A percentile compares a stretch with the other conserved stretches of the same genome.
Conservation (phyloP, 257 asterid species). For the Solanum clarkiae region DNA sequence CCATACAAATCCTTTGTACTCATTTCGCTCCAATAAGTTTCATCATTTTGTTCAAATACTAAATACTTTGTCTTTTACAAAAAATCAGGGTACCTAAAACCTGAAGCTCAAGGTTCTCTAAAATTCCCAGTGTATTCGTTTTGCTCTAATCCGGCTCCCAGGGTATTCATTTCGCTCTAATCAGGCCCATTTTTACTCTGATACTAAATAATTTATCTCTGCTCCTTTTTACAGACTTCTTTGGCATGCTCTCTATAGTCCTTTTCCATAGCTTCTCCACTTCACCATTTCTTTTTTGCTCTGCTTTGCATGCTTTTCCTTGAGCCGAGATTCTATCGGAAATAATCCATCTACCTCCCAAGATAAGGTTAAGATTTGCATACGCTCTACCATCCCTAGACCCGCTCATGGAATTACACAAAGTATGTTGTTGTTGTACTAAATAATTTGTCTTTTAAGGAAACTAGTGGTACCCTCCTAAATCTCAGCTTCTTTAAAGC, state of each 20-base stretch:
- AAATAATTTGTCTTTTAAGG: background rate
- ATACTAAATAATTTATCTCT: background rate
- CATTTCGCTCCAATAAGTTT: background rate
- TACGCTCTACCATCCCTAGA: background rate
- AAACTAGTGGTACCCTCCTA: background rate
- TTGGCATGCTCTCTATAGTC: background rate
- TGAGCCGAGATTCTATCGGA: background rate
- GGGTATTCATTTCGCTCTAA: background rate
- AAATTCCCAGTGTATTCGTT: background rate
- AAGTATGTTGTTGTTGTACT: background rate
- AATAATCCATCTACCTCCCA: background rate
- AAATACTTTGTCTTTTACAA: background rate
- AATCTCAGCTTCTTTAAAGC: background rate
- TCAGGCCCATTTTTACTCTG: background rate
- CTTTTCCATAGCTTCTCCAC: background rate
- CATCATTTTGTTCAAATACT: background rate
- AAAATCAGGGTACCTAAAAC: background rate
- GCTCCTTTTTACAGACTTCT: background rate
- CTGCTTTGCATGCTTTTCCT: background rate
- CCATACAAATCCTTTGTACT: background rate
- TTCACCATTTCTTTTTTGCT: background rate
- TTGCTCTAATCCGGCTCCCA: background rate
- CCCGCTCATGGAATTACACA: background rate
- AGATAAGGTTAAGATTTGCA: background rate
- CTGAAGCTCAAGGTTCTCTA: background rate